Conservation (phyloP, 805 yeast species). For the Zygosaccharomyces bailii region DNA sequence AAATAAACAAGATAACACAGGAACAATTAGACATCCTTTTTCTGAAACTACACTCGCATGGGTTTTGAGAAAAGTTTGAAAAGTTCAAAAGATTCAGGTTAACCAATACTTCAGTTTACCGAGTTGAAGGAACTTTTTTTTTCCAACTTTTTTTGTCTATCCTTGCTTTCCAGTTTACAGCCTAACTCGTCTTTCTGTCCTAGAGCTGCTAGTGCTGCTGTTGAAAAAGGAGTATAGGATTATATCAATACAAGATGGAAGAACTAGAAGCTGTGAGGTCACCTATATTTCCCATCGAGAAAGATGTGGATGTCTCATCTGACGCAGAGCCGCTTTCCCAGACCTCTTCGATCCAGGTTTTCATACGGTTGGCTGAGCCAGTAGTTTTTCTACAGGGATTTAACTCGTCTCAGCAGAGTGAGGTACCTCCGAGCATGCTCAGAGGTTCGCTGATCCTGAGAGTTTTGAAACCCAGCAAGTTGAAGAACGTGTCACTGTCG, state of each 20-base stretch:
- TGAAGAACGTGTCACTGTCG: constrained; percentile 58
- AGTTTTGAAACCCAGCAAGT: constrained; percentile 65
- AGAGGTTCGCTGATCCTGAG: constrained; percentile 76
- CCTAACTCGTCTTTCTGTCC: not conserved
- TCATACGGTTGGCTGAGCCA: constrained; percentile 74
- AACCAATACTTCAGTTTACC: not conserved
- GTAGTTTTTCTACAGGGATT: constrained; percentile 80
- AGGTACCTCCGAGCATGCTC: constrained; percentile 71
- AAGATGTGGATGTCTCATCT: constrained; percentile 44
- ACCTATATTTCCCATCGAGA: constrained; percentile 50
- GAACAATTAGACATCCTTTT: not conserved
- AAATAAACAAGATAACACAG: not conserved
- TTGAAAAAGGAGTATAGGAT: not conserved
- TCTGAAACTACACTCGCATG: not conserved
- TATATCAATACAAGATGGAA: constrained; percentile 9
- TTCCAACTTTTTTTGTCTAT: not conserved
- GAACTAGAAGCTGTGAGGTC: constrained; percentile 33
- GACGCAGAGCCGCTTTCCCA: constrained; percentile 51
- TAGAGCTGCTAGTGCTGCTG: not conserved
- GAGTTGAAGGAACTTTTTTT: not conserved
- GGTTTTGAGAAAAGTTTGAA: not conserved
- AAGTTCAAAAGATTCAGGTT: not conserved
- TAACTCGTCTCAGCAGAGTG: constrained; percentile 56
- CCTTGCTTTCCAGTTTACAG: not conserved
- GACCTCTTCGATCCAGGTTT: constrained; percentile 65